phyloP scores from a whole-genome alignment of 495 filamentous ascomycete species.

The Aspergillus saccharolyticus region DNA sequence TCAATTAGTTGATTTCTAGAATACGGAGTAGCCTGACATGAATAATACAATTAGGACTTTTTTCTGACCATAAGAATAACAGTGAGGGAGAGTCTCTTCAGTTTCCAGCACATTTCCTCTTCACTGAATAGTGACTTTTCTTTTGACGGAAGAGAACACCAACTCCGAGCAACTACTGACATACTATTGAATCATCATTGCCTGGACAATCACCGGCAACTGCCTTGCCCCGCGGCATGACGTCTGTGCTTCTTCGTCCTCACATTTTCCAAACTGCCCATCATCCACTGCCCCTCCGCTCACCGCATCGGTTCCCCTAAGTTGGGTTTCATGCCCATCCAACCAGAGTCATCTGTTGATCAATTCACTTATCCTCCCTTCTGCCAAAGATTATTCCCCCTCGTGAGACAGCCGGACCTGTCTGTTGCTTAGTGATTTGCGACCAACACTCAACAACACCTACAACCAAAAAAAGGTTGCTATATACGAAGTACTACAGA shows the following conservation, averaged over 20 bases:
- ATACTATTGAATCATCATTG: neutral
- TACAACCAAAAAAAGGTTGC: neutral
- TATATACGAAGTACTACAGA: neutral
- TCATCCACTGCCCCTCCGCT: neutral
- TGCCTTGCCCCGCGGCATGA: constrained; percentile 26
- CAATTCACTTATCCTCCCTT: constrained; percentile 8
- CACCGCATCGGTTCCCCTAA: constrained; percentile 18
- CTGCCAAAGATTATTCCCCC: constrained; percentile 1
- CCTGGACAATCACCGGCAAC: neutral
- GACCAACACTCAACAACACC: neutral
- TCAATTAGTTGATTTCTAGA: too few species aligned
- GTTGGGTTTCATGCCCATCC: constrained; percentile 19
- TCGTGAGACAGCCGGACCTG: constrained; percentile 18
- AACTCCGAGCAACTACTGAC: neutral
- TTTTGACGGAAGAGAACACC: too few species aligned
- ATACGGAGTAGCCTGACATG: too few species aligned
- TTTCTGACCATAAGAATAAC: neutral
- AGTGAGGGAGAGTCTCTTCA: too few species aligned
- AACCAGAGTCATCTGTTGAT: constrained; percentile 19
- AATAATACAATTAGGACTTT: too few species aligned
- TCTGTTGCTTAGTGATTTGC: constrained; percentile 5
- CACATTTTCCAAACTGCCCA: neutral
- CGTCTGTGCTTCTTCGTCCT: constrained; percentile 21
- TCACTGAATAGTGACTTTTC: too few species aligned
- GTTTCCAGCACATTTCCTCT: too few species aligned